A percentile compares a stretch with the other conserved stretches of the same genome.
Conservation (phyloP, 148 eudicot genomes). For the Gaultheria prostrata region DNA sequence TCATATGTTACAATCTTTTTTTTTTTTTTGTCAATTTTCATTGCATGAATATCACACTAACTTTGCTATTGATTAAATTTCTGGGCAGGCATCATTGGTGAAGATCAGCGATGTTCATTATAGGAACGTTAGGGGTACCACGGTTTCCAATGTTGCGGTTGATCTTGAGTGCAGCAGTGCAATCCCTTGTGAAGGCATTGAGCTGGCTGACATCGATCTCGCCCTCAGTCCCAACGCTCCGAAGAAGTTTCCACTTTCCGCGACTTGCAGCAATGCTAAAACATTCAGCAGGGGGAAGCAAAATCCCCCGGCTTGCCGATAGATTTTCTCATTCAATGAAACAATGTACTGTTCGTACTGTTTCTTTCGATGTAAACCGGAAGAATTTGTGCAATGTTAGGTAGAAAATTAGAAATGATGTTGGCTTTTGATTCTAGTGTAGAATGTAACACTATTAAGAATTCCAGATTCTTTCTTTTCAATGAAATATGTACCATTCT, state of each 20-base stretch:
- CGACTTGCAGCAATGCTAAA: conserved; percentile 44
- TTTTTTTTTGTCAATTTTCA: neutral
- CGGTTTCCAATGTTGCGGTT: conserved; percentile 22
- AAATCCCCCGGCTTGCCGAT: conserved; percentile 22
- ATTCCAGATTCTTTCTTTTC: neutral
- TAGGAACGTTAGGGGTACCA: conserved; percentile 60
- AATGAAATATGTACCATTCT: neutral
- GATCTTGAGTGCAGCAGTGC: conserved; percentile 39
- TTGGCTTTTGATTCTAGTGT: neutral
- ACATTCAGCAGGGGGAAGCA: conserved; percentile 27
- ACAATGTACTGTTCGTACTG: neutral
- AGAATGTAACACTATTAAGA: neutral
- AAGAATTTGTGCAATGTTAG: neutral
- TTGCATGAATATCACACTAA: neutral
- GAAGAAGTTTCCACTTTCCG: neutral
- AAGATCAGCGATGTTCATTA: conserved; percentile 36
- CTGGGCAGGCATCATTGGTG: neutral
- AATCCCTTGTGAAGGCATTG: conserved; percentile 51
- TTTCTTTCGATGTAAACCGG: no score
- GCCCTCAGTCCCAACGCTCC: neutral
- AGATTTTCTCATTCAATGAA: neutral
- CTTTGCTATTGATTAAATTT: neutral
- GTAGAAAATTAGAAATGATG: neutral
- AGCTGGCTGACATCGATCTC: conserved; percentile 32
- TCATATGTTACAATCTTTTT: neutral